Evolutionary conservation across 2,329 filamentous ascomycete genomes (phyloP), one percentile per base, ranked within the genome.

Genomic region (Cryphonectria carpinicola): DNA sequence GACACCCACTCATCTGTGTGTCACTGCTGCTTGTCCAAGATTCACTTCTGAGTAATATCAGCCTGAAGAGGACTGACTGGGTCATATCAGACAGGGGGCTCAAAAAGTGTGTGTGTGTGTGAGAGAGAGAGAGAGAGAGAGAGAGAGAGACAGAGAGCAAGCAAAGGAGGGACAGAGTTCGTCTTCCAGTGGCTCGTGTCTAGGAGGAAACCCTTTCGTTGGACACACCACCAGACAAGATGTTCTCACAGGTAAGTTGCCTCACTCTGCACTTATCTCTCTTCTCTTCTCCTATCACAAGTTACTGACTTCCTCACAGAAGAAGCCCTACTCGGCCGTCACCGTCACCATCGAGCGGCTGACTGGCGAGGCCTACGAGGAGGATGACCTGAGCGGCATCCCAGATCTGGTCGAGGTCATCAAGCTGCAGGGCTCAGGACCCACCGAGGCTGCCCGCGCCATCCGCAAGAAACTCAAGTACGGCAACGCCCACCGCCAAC

Each of bases 391-490:
- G 52, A 92, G 93, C 76, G 96, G 95, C 35, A 94, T 99, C 74
- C 93, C 95, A 56, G 95, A 98, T 77, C 89, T 99, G 35, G 93
- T 98, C 74, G 96, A 99, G 81, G 94, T 96, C 70, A 93, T 99
- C 79, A 92, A 93, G 74, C 89, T 99, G 71, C 96, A 99, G 81
- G 87, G 88, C 37, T 92, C 93, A 8, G 96, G 96, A 0, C 94
- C 96, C 1, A 88, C 89, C 17, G 96, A 99, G 84, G 95, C 95
- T 71, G 94, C 95, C 68, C 90, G 96, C 78, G 95, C 96, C 64
- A 88, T 99, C 76, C 90, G 96, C 72, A 99, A 99, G 88, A 98
- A 98, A 85, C 89, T 99, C 87, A 99, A 99, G 84, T 98, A 99
- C 81, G 96, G 96, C 76, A 97, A 90, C 77, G 87, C 93, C n/a